phyloP scores from a whole-genome alignment of 768 basidiomycete species.

The Naganishia kalamii region DNA sequence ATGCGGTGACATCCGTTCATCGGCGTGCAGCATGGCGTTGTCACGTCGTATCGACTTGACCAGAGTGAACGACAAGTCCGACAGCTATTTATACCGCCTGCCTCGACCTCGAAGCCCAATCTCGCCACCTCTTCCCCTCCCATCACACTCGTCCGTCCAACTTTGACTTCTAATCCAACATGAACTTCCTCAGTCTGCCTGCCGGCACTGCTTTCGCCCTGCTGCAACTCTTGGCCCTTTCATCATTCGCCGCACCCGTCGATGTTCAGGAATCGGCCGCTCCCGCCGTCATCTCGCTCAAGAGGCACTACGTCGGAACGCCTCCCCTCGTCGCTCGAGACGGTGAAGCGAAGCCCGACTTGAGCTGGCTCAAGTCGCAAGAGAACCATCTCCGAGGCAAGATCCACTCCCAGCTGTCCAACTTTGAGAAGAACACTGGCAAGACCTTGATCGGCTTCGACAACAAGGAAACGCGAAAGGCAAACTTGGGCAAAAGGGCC shows the following conservation, averaged over 20 bases:
- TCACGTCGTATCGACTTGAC: no score
- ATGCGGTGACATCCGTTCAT: no score
- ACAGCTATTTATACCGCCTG: no score
- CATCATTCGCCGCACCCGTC: conserved; percentile 1
- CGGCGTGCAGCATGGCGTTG: no score
- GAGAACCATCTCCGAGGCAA: conserved; percentile 13
- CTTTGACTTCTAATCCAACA: no score
- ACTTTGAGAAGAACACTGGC: conserved; percentile 17
- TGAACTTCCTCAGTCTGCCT: conserved; percentile 13
- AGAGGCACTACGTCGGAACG: background rate
- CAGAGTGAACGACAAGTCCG: no score
- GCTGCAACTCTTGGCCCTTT: conserved; percentile 10
- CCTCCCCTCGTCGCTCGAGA: conserved; percentile 8
- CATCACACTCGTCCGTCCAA: no score
- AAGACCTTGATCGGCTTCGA: conserved; percentile 4
- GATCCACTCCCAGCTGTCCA: background rate
- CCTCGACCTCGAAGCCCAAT: no score
- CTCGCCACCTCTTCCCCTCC: no score
- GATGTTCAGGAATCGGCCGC: background rate
- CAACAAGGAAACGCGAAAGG: conserved; percentile 3
- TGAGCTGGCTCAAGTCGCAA: conserved; percentile 19
- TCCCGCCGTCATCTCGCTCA: conserved; percentile 10
- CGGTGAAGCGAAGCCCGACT: background rate
- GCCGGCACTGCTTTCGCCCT: background rate
- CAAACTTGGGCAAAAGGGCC: conserved; percentile 13